Percentiles rank a stretch among this genome's conserved stretches.
These are phyloP conservation scores for Tylopilus balloui DNA, from an alignment of 768 basidiomycete species.

Conservation along the genomic window DNA sequence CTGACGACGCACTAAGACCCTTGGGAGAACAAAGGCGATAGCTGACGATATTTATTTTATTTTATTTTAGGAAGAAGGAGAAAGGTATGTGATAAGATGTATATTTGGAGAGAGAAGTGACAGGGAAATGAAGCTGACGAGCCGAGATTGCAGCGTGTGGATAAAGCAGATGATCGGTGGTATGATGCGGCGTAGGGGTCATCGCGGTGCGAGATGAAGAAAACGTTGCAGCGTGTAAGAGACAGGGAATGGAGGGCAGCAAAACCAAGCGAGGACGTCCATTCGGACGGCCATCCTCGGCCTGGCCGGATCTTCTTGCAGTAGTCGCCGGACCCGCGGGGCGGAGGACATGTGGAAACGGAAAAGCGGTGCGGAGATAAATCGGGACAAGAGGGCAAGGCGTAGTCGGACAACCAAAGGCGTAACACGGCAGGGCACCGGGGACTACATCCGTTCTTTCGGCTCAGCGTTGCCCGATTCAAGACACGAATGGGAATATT, in stretches of 20 bases:
- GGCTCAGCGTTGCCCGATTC: constrained; percentile 4
- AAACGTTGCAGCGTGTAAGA: constrained; percentile 28
- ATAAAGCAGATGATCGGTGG: constrained; percentile 21
- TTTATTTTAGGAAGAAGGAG: constrained; percentile 6
- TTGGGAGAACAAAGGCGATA: constrained; percentile 14
- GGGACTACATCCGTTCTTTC: constrained; percentile 15
- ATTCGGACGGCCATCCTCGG: constrained; percentile 23
- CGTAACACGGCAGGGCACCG: constrained; percentile 26
- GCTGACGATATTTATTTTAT: constrained; percentile 5
- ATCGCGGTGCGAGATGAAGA: constrained; percentile 30
- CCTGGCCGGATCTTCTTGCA: constrained; percentile 25
- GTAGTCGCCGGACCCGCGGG: constrained; percentile 28
- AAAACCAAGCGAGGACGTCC: constrained; percentile 2
- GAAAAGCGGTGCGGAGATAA: constrained; percentile 20
- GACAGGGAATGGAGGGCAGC: constrained; percentile 9
- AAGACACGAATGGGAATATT: constrained; percentile 25
- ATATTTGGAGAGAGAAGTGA: constrained; percentile 19
- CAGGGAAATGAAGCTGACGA: constrained; percentile 18
- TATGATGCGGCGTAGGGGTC: constrained; percentile 23
- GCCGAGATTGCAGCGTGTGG: constrained; percentile 27
- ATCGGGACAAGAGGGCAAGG: constrained; percentile 16
- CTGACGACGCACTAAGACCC: constrained; percentile 24
- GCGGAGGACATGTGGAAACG: constrained; percentile 3
- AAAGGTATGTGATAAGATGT: constrained; percentile 27
- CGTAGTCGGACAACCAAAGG: constrained; percentile 19